A percentile compares a stretch with the other conserved stretches of the same genome.
phyloP scores from a whole-genome alignment of 305 asterid species.

The Galium porrigens region DNA sequence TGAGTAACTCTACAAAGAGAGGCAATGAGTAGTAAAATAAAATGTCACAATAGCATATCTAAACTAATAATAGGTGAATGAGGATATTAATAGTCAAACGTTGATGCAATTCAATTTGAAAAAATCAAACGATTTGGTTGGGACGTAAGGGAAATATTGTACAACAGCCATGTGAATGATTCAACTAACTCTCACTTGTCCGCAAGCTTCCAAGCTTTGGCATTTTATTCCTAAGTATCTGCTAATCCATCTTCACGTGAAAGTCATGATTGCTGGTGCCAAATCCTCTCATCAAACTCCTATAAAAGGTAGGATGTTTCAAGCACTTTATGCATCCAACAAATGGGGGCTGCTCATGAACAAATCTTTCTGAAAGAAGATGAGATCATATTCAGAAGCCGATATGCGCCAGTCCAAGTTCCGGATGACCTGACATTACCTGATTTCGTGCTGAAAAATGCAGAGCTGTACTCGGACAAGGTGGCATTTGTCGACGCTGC shows the following conservation, averaged over 20 bases:
- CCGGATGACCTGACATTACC: conserved; percentile 63
- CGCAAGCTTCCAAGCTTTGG: conserved; percentile 5
- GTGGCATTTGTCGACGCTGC: conserved; percentile 66
- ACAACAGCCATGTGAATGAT: not conserved
- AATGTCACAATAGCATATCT: too few relatives aligned
- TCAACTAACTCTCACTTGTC: conserved; percentile 26
- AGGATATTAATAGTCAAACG: too few relatives aligned
- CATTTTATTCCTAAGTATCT: conserved; percentile 3
- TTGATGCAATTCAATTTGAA: too few relatives aligned
- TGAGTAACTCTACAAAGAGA: too few relatives aligned
- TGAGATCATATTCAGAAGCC: conserved; percentile 62
- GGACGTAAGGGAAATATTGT: not conserved
- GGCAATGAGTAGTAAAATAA: too few relatives aligned
- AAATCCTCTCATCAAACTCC: conserved; percentile 19
- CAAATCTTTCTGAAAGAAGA: conserved; percentile 21
- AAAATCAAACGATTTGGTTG: too few relatives aligned
- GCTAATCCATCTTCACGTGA: not conserved
- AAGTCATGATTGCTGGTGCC: not conserved
- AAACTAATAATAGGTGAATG: too few relatives aligned
- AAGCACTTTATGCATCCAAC: conserved; percentile 6
- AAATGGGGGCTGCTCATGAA: conserved; percentile 34
- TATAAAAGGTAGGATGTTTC: conserved; percentile 13
- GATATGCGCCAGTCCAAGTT: conserved; percentile 46
- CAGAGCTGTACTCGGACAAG: conserved; percentile 36
- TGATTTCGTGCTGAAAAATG: conserved; percentile 51